Conservation (phyloP, 768 basidiomycete species). For the Phlebiopsis flavidoalba region DNA sequence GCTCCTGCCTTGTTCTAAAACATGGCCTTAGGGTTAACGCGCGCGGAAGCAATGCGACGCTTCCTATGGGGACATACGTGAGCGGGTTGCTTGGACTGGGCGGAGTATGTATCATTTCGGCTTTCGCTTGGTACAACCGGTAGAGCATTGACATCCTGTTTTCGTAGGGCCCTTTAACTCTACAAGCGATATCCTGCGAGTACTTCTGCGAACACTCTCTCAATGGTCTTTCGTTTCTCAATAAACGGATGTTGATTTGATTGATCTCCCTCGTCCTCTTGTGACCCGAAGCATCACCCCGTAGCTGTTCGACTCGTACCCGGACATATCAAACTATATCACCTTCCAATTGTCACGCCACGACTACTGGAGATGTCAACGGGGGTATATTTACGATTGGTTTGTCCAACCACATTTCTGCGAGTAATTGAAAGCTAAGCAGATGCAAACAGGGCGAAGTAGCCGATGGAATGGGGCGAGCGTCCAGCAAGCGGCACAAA, state of each 20-base stretch:
- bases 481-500: not conserved
- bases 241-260: not conserved
- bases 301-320: constrained; percentile 4
- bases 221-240: constrained; percentile 4
- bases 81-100: constrained; percentile 11
- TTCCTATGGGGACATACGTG: not conserved
- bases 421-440: not conserved
- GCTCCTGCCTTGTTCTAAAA: not conserved
- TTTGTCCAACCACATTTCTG: not conserved
- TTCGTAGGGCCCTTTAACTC: not conserved
- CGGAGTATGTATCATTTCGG: constrained; percentile 8
- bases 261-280: too few species aligned
- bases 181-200: not conserved
- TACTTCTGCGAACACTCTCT: not conserved
- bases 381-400: constrained; percentile 15
- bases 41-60: constrained; percentile 10
- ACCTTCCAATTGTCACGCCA: constrained; percentile 13
- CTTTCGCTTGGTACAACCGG: not conserved
- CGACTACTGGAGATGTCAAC: constrained; percentile 2
- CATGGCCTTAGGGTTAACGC: constrained; percentile 4
- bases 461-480: not conserved
- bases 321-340: constrained; percentile 8
- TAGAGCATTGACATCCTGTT: not conserved
- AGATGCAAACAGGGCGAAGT: not conserved
- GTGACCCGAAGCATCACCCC: not conserved